Conservation (phyloP, 805 yeast genomes). For the Ogataea neopini region DNA sequence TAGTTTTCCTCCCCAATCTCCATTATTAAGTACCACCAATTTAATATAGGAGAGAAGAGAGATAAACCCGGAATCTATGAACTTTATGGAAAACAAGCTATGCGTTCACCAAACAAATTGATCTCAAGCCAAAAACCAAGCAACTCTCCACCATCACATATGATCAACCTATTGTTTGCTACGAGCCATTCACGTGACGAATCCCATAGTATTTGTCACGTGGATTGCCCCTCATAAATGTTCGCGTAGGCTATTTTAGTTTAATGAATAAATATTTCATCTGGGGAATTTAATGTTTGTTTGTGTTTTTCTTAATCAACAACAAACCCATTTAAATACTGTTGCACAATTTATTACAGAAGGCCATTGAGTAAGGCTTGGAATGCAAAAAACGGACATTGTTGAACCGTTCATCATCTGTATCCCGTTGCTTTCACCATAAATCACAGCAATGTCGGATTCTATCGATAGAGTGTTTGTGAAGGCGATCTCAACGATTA, state of each 20-base stretch:
- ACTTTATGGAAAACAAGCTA: too few species aligned
- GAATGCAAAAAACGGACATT: not conserved
- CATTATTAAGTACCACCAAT: too few species aligned
- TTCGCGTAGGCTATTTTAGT: slow-evolving; percentile 5
- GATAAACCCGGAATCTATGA: too few species aligned
- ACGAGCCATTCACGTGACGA: not conserved
- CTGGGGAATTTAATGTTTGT: slow-evolving; percentile 2
- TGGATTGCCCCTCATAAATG: too few species aligned
- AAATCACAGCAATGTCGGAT: slow-evolving; percentile 43
- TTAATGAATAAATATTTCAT: not conserved
- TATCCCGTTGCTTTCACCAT: too few species aligned
- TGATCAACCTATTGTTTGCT: too few species aligned
- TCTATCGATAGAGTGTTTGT: slow-evolving; percentile 76
- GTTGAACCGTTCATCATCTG: not conserved
- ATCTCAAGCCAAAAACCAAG: too few species aligned
- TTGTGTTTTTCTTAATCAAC: slow-evolving; percentile 1
- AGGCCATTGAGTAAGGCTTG: not conserved
- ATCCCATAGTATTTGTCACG: not conserved
- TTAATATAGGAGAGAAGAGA: too few species aligned
- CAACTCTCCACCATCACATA: too few species aligned
- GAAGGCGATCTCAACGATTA: slow-evolving; percentile 78
- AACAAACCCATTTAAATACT: not conserved
- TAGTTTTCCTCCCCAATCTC: too few species aligned
- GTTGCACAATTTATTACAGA: not conserved
- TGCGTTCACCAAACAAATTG: too few species aligned